Conservation (phyloP, 768 basidiomycete genomes). For the Macrolepiota albuminosa region DNA sequence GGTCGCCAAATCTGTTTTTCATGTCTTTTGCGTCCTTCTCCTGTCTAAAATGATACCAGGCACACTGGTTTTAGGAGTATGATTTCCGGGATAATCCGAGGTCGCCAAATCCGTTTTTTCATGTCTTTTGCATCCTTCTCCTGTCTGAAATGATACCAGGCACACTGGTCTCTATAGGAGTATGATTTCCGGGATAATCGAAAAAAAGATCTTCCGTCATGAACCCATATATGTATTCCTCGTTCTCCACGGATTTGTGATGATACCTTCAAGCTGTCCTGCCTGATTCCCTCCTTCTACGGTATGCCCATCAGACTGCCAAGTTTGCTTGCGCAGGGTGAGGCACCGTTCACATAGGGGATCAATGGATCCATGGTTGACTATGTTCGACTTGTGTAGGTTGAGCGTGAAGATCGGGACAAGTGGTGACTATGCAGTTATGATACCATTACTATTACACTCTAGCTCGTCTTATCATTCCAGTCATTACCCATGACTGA, state of each 20-base stretch:
- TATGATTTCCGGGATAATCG: slow-evolving; percentile 5
- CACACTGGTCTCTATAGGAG: slow-evolving; percentile 4
- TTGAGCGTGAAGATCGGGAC: not conserved
- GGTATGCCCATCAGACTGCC: not conserved
- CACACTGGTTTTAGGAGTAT: slow-evolving; percentile 9
- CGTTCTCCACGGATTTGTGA: slow-evolving; percentile 9
- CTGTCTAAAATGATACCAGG: not conserved
- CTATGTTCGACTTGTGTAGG: not conserved
- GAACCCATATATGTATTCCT: not conserved
- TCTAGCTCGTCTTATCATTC: not conserved
- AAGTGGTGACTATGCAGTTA: not conserved
- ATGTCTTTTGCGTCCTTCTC: not conserved
- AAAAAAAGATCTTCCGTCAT: not conserved
- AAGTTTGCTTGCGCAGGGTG: not conserved
- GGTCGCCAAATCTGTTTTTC: not conserved
- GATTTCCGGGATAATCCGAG: not conserved
- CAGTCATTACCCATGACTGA: not conserved
- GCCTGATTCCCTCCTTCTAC: not conserved
- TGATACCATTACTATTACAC: not conserved
- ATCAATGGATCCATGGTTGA: not conserved
- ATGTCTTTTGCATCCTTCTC: not conserved
- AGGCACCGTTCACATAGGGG: not conserved
- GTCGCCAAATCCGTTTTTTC: not conserved
- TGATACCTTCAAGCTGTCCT: not conserved
- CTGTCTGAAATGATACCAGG: not conserved